Percentiles rank a stretch among this genome's conserved stretches.
Evolutionary conservation across 2,329 filamentous ascomycete genomes (phyloP).

Genomic region (Diaporthe aspalathi): DNA sequence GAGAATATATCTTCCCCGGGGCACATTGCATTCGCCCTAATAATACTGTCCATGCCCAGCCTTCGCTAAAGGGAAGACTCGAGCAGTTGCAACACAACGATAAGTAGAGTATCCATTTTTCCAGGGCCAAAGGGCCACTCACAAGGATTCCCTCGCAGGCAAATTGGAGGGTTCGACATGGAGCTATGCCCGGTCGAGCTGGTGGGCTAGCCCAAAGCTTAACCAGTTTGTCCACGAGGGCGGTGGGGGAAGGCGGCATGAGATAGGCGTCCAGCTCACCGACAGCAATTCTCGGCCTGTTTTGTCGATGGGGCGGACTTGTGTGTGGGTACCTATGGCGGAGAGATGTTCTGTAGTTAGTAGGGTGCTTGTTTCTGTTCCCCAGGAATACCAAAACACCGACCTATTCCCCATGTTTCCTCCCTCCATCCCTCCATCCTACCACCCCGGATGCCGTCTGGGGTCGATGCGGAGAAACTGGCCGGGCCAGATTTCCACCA

Average conservation of each 20-base stretch:
- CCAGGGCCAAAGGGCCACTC: slow-evolving; percentile 2
- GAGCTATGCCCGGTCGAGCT: slow-evolving; percentile 20
- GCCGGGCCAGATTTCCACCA: slow-evolving; percentile 31
- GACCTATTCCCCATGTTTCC: slow-evolving; percentile 2
- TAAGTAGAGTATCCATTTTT: slow-evolving; percentile 25
- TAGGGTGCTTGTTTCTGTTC: neutral
- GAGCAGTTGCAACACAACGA: slow-evolving; percentile 17
- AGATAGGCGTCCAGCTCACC: slow-evolving; percentile 19
- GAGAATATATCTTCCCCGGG: neutral
- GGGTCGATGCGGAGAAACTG: slow-evolving; percentile 31
- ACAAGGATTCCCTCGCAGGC: slow-evolving; percentile 9
- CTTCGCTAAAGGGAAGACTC: neutral
- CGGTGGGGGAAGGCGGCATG: neutral
- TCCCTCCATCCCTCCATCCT: neutral
- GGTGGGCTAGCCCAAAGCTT: neutral
- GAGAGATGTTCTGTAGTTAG: neutral
- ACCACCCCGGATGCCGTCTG: neutral
- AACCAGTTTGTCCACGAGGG: neutral
- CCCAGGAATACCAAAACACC: neutral
- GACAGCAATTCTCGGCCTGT: neutral
- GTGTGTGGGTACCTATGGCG: neutral
- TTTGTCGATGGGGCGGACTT: neutral
- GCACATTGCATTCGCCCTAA: neutral
- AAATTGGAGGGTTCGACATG: slow-evolving; percentile 13
- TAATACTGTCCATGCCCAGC: neutral